Evolutionary conservation across 352 stramenopile species (phyloP), one percentile per base, ranked within the genome.

Genomic region (Aphanomyces astaci): DNA sequence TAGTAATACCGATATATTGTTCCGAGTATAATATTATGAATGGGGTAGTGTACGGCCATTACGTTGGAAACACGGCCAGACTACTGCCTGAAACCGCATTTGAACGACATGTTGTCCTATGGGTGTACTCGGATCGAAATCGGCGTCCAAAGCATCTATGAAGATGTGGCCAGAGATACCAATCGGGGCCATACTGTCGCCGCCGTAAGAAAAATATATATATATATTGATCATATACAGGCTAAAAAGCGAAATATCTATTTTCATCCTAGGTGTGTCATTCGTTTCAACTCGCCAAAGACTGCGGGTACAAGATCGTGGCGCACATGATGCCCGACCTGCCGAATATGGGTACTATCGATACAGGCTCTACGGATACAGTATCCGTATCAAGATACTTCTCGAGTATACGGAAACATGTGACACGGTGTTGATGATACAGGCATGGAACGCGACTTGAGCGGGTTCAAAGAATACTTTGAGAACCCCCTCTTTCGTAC

Each of bases 301-400:
- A 99, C 78, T 98, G 92, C 65, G 95, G 96, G 0, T 99, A 98
- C 82, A 99, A 99, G 81, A 96, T 99, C 33, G 95, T 98, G 4
- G 96, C 88, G 11, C 96, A 99, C 76, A 96, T 99, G 89, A 99
- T 99, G 96, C 96, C 96, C 0, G 95, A 99, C 75, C 73, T 99
- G 55, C 96, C 96, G 7, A 98, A 98, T 78, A 98, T 97, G 82
- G 96, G 88, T 68, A 48, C 46, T n/a, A n/a, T n/a, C n/a, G n/a
- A n/a, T n/a, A n/a, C n/a, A n/a, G n/a, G n/a, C n/a, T n/a, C n/a
- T n/a, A n/a, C n/a, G n/a, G n/a, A n/a, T n/a, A n/a, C n/a, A n/a
- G n/a, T n/a, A n/a, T n/a, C n/a, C n/a, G n/a, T n/a, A n/a, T n/a
- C n/a, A n/a, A n/a, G n/a, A n/a, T n/a, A n/a, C n/a, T n/a, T n/a